Evolutionary conservation across 495 filamentous ascomycete genomes (phyloP), one percentile per base, ranked within the genome.

Genomic region (Aspergillus cavernicola): DNA sequence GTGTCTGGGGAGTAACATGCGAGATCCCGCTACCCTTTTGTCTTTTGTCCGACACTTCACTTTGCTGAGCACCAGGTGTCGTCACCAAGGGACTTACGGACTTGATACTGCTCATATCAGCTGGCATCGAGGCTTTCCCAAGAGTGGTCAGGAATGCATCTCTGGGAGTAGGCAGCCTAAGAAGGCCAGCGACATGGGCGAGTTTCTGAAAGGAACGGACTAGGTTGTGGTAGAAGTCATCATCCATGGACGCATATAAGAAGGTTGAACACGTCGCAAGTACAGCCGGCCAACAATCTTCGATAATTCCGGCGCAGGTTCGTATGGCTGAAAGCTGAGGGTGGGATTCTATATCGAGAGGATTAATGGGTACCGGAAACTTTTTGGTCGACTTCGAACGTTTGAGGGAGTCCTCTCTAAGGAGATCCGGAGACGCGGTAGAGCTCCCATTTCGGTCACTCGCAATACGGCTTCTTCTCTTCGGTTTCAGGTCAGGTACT

Each of bases 181-280:
- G 74, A 49, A 98, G 75, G 12, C 93, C 93, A 18, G 93, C 90
- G 7, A 97, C 93, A 64, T 98, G 93, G 1, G 95, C 87, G 62
- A 98, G 86, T 59, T 95, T 95, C 62, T 98, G 93, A 58, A 97
- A 92, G 0, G 91, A 87, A 42, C 92, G 81, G n/a, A 98, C 91
- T 2, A 98, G 79, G 20, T 84, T 84, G 56, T 95, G 91, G 55
- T 95, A 97, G 55, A 91, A 96, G 35, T 96, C 92, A n/a, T 89
- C 85, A 61, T 97, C 93, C 9, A 98, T 70, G 0, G 90, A 83
- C 16, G 95, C 90, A 65, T 91, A 91, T 20, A 98, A 67, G 67
- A 97, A 97, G 1, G 92, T 97, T 0, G 93, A 97, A 58, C 89
- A 97, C 1, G 90, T 87, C 13, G 93, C 92, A 29, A 98, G 81